A percentile compares a stretch with the other conserved stretches of the same genome.
These are phyloP conservation scores for Rhizoctonia solani DNA, from an alignment of 1,284 basidiomycete genomes.

Conservation along the genomic window DNA sequence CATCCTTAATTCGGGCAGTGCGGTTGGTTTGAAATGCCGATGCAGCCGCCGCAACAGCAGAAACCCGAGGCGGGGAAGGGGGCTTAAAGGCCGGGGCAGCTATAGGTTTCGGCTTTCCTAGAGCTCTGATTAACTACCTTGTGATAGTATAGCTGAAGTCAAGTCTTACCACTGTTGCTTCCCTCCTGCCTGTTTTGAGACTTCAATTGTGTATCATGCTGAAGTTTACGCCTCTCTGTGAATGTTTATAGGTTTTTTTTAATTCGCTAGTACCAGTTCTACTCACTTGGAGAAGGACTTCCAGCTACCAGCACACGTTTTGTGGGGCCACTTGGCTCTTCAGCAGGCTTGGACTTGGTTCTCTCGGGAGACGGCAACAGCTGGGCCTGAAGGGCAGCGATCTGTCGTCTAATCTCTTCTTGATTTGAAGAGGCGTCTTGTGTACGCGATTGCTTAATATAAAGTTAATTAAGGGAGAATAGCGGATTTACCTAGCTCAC, in stretches of 20 bases:
- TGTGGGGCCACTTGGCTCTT: neutral
- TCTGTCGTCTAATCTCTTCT: conserved; percentile 12
- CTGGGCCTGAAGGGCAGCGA: conserved; percentile 22
- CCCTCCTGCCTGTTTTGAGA: neutral
- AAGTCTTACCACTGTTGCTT: neutral
- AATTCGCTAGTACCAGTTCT: neutral
- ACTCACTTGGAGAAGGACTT: conserved; percentile 36
- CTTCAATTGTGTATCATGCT: conserved; percentile 7
- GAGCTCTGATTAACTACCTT: neutral
- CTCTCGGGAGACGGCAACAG: conserved; percentile 8
- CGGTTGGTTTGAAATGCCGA: conserved; percentile 26
- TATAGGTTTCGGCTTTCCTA: conserved; percentile 11
- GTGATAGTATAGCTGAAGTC: neutral
- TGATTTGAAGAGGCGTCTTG: neutral
- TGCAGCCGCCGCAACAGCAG: conserved; percentile 14
- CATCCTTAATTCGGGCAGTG: neutral
- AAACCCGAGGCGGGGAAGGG: conserved; percentile 14
- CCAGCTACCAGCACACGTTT: conserved; percentile 32
- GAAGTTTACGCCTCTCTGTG: conserved; percentile 24
- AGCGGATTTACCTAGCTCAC: too few relatives aligned
- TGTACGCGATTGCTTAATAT: neutral
- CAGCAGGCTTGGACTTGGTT: neutral
- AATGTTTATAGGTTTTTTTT: neutral
- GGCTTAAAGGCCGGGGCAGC: conserved; percentile 29
- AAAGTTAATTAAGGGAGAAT: neutral